These are phyloP conservation scores for Chenopodium album DNA, from an alignment of 148 eudicot species.

Conservation along the genomic window DNA sequence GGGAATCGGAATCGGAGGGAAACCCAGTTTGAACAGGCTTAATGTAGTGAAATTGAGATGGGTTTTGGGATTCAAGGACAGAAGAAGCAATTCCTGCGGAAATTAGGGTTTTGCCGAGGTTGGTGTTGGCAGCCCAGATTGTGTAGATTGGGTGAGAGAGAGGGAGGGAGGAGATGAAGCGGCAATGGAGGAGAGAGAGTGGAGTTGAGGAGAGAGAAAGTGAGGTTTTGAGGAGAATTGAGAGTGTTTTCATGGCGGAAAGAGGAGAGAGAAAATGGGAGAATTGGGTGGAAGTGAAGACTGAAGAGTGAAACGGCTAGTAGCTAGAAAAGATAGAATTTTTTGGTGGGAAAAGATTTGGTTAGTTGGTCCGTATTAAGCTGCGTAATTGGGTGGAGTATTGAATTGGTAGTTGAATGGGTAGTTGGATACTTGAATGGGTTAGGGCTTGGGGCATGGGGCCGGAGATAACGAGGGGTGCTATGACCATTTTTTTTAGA, in stretches of 20 bases:
- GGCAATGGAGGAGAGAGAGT: slow-evolving; percentile 18
- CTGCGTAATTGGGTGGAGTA: too few relatives aligned
- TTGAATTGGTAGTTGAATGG: too few relatives aligned
- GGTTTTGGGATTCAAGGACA: slow-evolving; percentile 23
- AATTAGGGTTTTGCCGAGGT: slow-evolving; percentile 92
- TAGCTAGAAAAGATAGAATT: too few relatives aligned
- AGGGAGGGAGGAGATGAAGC: slow-evolving; percentile 41
- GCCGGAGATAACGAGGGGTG: too few relatives aligned
- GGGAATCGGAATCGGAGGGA: slow-evolving; percentile 82
- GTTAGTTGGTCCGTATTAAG: too few relatives aligned
- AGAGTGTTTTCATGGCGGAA: slow-evolving; percentile 19
- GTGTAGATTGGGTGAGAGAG: slow-evolving; percentile 85
- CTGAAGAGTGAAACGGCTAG: too few relatives aligned
- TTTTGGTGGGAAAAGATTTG: too few relatives aligned
- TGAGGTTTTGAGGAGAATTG: slow-evolving; percentile 9
- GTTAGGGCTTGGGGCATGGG: too few relatives aligned
- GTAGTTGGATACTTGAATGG: too few relatives aligned
- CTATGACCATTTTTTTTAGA: too few relatives aligned
- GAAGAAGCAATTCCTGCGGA: slow-evolving; percentile 80
- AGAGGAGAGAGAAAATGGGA: neutral
- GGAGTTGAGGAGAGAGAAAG: neutral
- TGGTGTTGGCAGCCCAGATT: slow-evolving; percentile 72
- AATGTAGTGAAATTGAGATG: slow-evolving; percentile 50
- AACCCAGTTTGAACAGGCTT: slow-evolving; percentile 92
- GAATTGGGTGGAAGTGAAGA: too few relatives aligned